Percentiles rank a stretch among this genome's conserved stretches.
These are phyloP conservation scores for Cryptococcus jaspeensis DNA, from an alignment of 1,284 basidiomycete genomes.

Conservation along the genomic window DNA sequence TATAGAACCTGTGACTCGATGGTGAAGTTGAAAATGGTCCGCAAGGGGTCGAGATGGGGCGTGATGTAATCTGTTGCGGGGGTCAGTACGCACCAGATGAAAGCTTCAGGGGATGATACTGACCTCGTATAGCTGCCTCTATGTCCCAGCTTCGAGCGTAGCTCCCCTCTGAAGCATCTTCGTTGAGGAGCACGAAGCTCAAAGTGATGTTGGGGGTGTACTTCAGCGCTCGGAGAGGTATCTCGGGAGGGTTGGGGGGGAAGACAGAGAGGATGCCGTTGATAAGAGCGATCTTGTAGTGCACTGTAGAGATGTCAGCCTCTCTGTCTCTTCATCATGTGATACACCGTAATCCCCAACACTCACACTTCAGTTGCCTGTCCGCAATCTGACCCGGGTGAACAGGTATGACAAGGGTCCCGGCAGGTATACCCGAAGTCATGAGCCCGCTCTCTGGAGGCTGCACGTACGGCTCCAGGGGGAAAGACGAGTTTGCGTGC, in stretches of 20 bases:
- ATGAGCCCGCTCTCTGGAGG: slow-evolving; percentile 21
- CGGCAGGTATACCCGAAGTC: slow-evolving; percentile 22
- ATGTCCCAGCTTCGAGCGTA: slow-evolving; percentile 71
- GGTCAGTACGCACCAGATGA: background rate
- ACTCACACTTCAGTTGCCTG: slow-evolving; percentile 32
- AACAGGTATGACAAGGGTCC: slow-evolving; percentile 40
- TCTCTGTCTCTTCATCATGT: background rate
- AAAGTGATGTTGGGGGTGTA: slow-evolving; percentile 70
- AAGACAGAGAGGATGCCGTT: slow-evolving; percentile 56
- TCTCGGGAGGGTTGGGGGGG: slow-evolving; percentile 20
- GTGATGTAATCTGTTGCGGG: slow-evolving; percentile 62
- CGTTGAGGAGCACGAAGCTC: slow-evolving; percentile 66
- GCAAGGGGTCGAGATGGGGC: slow-evolving; percentile 64
- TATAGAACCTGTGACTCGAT: slow-evolving; percentile 92
- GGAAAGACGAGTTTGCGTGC: slow-evolving; percentile 30
- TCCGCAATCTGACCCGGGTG: slow-evolving; percentile 32
- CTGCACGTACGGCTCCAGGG: slow-evolving; percentile 44
- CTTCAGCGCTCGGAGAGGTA: slow-evolving; percentile 51
- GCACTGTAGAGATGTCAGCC: slow-evolving; percentile 19
- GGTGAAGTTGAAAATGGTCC: slow-evolving; percentile 78
- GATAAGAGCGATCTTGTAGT: slow-evolving; percentile 49
- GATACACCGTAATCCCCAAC: background rate
- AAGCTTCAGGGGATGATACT: slow-evolving; percentile 37
- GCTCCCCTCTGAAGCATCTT: slow-evolving; percentile 70
- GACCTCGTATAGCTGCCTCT: slow-evolving; percentile 62